Conservation (phyloP, 768 basidiomycete species). For the Cystofilobasidium ferigula region DNA sequence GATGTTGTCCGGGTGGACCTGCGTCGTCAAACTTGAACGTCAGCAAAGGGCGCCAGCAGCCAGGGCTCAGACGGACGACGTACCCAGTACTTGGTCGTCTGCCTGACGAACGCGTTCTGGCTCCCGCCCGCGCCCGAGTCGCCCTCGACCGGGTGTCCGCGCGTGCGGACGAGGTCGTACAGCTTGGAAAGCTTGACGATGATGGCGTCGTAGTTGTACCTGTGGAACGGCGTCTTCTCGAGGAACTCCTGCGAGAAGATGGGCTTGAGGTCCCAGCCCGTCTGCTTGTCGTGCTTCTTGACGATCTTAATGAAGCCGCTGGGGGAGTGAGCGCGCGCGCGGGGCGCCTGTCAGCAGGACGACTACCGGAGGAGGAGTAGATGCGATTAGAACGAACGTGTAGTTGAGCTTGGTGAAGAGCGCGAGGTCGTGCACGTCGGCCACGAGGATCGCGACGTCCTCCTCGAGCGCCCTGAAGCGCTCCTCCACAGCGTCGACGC, state of each 20-base stretch:
- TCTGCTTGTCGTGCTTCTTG: conserved; percentile 99
- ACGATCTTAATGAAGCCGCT: conserved; percentile 92
- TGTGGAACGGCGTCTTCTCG: conserved; percentile 56
- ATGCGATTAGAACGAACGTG: conserved; percentile 42
- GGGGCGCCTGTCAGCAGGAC: background rate
- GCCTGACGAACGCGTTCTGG: conserved; percentile 95
- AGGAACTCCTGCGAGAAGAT: conserved; percentile 84
- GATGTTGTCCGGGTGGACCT: conserved; percentile 84
- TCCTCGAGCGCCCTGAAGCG: conserved; percentile 80
- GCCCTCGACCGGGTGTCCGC: conserved; percentile 86
- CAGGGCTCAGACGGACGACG: conserved; percentile 3
- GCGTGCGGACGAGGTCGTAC: conserved; percentile 86
- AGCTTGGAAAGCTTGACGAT: conserved; percentile 92
- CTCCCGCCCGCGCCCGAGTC: conserved; percentile 87
- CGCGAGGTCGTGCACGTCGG: conserved; percentile 72
- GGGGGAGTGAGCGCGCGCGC: background rate
- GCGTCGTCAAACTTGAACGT: background rate
- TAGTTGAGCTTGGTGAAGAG: conserved; percentile 94
- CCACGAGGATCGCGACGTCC: conserved; percentile 86
- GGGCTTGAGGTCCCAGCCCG: conserved; percentile 64
- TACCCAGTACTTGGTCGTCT: conserved; percentile 99
- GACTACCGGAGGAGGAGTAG: background rate
- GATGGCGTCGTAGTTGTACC: conserved; percentile 55
- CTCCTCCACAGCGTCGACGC: conserved; percentile 64
- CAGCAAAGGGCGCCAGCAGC: background rate